phyloP scores from a whole-genome alignment of 108 stramenopile genomes.

The Epithemia pelagica region DNA sequence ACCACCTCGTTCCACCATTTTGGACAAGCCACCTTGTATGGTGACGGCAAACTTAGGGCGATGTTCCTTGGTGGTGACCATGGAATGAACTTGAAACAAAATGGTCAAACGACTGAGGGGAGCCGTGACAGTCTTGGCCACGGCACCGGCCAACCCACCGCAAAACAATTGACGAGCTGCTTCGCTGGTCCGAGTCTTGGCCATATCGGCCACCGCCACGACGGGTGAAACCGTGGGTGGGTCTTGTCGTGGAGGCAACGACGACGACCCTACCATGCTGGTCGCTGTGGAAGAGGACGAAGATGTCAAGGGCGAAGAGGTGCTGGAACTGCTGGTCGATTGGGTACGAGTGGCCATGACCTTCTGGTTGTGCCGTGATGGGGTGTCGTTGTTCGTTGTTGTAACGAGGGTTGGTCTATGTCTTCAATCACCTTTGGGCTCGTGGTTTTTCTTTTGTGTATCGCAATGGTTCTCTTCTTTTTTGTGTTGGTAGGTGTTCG shows the following conservation, averaged over 20 bases:
- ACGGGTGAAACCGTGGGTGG: background rate
- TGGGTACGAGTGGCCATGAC: too few species aligned
- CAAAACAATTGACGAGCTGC: slow-evolving; percentile 85
- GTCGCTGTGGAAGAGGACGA: background rate
- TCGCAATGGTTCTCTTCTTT: too few species aligned
- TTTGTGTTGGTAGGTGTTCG: too few species aligned
- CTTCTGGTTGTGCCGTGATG: too few species aligned
- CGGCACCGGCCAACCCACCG: slow-evolving; percentile 89
- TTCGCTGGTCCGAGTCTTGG: slow-evolving; percentile 39
- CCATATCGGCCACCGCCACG: slow-evolving; percentile 2
- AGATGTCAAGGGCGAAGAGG: background rate
- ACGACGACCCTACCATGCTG: too few species aligned
- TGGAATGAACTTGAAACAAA: slow-evolving; percentile 87
- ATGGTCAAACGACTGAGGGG: slow-evolving; percentile 87
- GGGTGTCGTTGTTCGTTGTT: too few species aligned
- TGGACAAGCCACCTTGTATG: slow-evolving; percentile 51
- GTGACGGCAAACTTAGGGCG: slow-evolving; percentile 77
- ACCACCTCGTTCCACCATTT: slow-evolving; percentile 85
- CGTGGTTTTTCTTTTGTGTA: too few species aligned
- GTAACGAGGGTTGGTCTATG: too few species aligned
- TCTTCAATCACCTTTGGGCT: too few species aligned
- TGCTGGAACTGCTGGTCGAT: too few species aligned
- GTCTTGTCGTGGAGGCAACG: background rate
- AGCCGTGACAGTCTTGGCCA: slow-evolving; percentile 91
- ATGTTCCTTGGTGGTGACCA: slow-evolving; percentile 81